Percentiles rank a stretch among this genome's conserved stretches.
These are phyloP conservation scores for Russula foetens DNA, from an alignment of 768 basidiomycete genomes.

Conservation along the genomic window DNA sequence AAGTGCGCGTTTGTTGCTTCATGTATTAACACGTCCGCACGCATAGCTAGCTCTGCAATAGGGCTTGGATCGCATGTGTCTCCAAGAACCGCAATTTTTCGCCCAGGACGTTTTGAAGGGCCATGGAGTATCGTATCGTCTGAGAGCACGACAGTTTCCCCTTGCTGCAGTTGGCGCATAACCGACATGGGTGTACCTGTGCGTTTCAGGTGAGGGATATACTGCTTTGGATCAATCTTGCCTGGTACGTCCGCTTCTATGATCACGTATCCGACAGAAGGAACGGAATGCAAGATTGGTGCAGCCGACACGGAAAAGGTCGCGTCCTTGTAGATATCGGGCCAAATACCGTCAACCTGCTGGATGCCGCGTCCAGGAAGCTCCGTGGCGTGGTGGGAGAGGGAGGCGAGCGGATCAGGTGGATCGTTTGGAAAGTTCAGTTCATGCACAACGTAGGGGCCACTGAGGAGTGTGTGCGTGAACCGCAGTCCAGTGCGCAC, in stretches of 20 bases:
- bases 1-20: constrained; percentile 88
- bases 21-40: constrained; percentile 71
- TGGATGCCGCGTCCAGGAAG: constrained; percentile 57
- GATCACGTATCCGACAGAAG: constrained; percentile 75
- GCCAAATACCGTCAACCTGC: constrained; percentile 56
- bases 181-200: constrained; percentile 61
- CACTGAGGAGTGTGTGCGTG: constrained; percentile 59
- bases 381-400: constrained; percentile 48
- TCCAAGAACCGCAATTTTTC: constrained; percentile 76
- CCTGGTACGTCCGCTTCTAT: constrained; percentile 63
- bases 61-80: constrained; percentile 79
- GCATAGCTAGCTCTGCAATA: constrained; percentile 49
- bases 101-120: constrained; percentile 54
- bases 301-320: constrained; percentile 62
- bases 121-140: constrained; percentile 70
- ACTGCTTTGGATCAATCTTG: constrained; percentile 63
- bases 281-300: constrained; percentile 72
- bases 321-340: constrained; percentile 48
- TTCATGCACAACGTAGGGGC: constrained; percentile 77
- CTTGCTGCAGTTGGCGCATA: constrained; percentile 59
- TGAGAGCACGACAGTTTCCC: constrained; percentile 50
- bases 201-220: constrained; percentile 60
- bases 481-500: constrained; percentile 59
- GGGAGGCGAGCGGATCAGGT: constrained; percentile 19
- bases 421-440: constrained; percentile 59